Conservation (phyloP, 2,329 filamentous ascomycete genomes). For the Apiospora rasikravindrae region DNA sequence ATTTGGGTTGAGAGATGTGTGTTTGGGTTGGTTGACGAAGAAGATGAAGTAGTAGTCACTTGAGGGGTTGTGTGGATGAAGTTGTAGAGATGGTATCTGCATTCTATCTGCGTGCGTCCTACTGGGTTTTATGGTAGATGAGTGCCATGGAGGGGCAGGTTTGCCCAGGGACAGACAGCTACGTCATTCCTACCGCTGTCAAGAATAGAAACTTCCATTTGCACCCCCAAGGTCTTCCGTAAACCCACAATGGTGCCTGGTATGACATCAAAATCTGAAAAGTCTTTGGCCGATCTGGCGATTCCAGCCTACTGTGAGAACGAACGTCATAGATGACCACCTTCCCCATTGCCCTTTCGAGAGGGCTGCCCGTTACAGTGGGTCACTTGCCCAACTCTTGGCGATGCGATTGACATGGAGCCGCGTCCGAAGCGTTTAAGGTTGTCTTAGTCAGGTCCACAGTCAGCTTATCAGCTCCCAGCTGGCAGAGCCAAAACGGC, state of each 20-base stretch:
- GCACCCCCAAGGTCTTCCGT: background rate
- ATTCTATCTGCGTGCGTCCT: background rate
- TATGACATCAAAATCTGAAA: constrained; percentile 12
- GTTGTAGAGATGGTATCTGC: background rate
- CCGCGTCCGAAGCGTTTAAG: constrained; percentile 4
- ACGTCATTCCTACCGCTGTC: background rate
- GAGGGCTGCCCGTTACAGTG: constrained; percentile 3
- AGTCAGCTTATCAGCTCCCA: constrained; percentile 10
- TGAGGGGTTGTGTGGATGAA: background rate
- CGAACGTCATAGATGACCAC: constrained; percentile 13
- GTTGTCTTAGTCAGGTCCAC: constrained; percentile 4
- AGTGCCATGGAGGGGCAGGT: background rate
- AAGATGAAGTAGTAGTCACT: background rate
- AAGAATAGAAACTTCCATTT: background rate
- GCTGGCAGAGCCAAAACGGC: background rate
- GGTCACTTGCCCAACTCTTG: background rate
- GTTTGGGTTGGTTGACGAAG: background rate
- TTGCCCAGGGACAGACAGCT: background rate
- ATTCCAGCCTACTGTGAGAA: background rate
- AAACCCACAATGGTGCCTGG: constrained; percentile 14
- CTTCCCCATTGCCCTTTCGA: background rate
- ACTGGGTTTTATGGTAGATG: constrained; percentile 15
- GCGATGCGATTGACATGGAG: constrained; percentile 3
- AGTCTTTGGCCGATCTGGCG: constrained; percentile 12
- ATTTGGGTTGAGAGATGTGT: background rate